These are phyloP conservation scores for Starmerella stellata DNA, from an alignment of 805 yeast genomes.

Conservation along the genomic window DNA sequence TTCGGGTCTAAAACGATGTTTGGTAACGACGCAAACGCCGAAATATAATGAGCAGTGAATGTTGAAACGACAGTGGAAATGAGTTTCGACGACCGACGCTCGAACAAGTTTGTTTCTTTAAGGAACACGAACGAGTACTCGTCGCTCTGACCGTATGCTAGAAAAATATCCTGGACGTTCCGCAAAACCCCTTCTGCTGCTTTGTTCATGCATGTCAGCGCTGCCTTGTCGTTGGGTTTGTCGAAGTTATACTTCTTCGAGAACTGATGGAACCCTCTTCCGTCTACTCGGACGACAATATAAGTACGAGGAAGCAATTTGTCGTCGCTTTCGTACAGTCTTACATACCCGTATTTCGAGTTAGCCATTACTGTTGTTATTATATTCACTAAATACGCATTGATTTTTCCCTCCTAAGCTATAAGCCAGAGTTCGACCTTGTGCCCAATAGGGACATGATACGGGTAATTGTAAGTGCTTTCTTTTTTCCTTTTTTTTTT, in stretches of 20 bases:
- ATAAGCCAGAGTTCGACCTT: too few species aligned
- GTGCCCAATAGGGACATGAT: too few species aligned
- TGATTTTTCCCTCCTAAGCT: too few species aligned
- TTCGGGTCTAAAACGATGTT: conserved; percentile 31
- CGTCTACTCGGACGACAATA: conserved; percentile 76
- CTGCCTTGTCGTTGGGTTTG: conserved; percentile 75
- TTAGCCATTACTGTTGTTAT: conserved; percentile 38
- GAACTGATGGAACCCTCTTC: conserved; percentile 76
- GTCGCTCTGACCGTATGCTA: conserved; percentile 92
- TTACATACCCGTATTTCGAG: conserved; percentile 74
- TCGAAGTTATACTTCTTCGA: conserved; percentile 52
- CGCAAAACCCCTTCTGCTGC: conserved; percentile 53
- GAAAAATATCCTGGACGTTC: conserved; percentile 47
- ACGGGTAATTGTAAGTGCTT: too few species aligned
- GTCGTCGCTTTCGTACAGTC: conserved; percentile 57
- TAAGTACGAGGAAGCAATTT: conserved; percentile 59
- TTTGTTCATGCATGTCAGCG: conserved; percentile 61
- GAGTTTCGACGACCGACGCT: conserved; percentile 66
- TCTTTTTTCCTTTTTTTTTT: too few species aligned
- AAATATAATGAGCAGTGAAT: conserved; percentile 59
- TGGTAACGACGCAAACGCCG: conserved; percentile 45
- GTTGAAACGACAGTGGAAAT: conserved; percentile 66
- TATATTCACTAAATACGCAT: neutral
- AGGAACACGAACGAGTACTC: conserved; percentile 73
- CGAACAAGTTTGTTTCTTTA: conserved; percentile 48